A percentile compares a stretch with the other conserved stretches of the same genome.
Conservation (phyloP, 177 flowering plant species). For the Vitis hybrid region DNA sequence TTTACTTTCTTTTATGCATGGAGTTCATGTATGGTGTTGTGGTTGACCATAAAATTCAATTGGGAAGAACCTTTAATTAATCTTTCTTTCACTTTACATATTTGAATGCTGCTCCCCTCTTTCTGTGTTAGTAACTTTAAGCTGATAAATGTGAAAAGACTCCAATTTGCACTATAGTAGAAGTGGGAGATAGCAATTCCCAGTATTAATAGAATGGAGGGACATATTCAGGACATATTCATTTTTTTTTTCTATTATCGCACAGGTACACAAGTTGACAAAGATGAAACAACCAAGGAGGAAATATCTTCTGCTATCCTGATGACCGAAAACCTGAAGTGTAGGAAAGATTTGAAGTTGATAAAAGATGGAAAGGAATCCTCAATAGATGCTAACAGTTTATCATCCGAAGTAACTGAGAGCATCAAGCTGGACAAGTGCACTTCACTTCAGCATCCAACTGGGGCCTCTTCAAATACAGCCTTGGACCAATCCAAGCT, state of each 20-base stretch:
- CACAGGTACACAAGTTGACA: background rate
- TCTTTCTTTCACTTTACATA: background rate
- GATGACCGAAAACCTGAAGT: background rate
- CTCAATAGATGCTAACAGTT: background rate
- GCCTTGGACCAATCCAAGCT: conserved; percentile 5
- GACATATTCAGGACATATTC: background rate
- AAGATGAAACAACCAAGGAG: background rate
- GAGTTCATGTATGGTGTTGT: background rate
- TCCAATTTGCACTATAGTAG: too few relatives aligned
- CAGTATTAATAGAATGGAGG: background rate
- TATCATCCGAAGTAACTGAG: conserved; percentile 5
- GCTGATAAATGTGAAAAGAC: background rate
- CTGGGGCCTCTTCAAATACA: conserved; percentile 5
- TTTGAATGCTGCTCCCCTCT: background rate
- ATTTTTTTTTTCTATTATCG: background rate
- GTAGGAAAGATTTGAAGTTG: conserved; percentile 9
- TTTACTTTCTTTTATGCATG: background rate
- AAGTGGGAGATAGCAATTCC: background rate
- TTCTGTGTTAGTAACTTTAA: background rate
- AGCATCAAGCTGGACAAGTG: conserved; percentile 9
- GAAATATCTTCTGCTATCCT: background rate
- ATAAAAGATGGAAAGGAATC: conserved; percentile 9
- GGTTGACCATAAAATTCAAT: background rate
- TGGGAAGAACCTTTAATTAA: background rate
- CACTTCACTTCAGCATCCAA: background rate